A percentile compares a stretch with the other conserved stretches of the same genome.
These are phyloP conservation scores for Lablab purpureus DNA, from an alignment of 306 rosid species.

Conservation along the genomic window DNA sequence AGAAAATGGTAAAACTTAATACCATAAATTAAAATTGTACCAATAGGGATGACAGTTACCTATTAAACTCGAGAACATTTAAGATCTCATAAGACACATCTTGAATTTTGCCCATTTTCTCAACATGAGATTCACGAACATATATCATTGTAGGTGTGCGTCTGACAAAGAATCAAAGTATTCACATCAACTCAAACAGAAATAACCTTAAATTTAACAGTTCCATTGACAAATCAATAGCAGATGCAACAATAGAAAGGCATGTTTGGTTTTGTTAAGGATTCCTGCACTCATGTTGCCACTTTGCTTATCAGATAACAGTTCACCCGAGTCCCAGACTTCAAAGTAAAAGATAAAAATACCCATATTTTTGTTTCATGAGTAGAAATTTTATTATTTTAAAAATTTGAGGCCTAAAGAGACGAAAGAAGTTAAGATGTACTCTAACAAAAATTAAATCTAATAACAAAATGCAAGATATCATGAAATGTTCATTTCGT, in stretches of 20 bases:
- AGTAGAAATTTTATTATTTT: background rate
- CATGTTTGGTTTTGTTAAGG: slow-evolving; percentile 6
- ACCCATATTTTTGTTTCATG: background rate
- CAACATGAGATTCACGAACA: slow-evolving; percentile 94
- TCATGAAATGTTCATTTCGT: background rate
- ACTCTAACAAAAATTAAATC: slow-evolving; percentile 17
- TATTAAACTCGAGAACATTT: slow-evolving; percentile 95
- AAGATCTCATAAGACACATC: slow-evolving; percentile 87
- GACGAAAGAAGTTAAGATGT: background rate
- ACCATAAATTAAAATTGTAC: slow-evolving; percentile 2
- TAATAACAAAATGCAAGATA: background rate
- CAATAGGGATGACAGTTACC: slow-evolving; percentile 54
- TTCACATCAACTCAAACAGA: slow-evolving; percentile 46
- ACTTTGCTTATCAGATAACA: slow-evolving; percentile 29
- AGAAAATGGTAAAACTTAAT: background rate
- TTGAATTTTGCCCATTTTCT: slow-evolving; percentile 77
- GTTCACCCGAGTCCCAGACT: slow-evolving; percentile 2
- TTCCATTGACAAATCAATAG: slow-evolving; percentile 31
- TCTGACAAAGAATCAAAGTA: slow-evolving; percentile 57
- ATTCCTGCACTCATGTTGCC: slow-evolving; percentile 10
- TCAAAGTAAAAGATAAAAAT: background rate
- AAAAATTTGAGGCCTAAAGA: background rate
- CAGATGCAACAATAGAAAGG: slow-evolving; percentile 17
- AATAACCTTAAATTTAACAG: slow-evolving; percentile 33
- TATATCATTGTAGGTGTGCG: slow-evolving; percentile 87